Percentiles rank a stretch among this genome's conserved stretches.
Evolutionary conservation across 129 eudicot species (phyloP).

Genomic region (Arctium minus): DNA sequence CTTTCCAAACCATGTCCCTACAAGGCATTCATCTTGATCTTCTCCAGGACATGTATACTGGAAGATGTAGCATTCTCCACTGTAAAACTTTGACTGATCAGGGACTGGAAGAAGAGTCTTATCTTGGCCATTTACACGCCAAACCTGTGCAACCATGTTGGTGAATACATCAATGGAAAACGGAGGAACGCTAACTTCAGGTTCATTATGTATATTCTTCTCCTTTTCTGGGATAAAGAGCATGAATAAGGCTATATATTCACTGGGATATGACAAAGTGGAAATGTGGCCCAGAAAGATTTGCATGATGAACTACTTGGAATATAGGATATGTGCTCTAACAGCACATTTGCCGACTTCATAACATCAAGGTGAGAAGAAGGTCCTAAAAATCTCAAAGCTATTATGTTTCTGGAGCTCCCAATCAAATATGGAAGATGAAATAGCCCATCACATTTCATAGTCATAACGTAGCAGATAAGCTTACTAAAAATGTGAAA

Average conservation of each 20-base stretch:
- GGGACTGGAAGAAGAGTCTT: conserved; percentile 59
- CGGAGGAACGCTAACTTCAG: background rate
- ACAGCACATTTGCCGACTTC: background rate
- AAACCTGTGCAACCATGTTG: conserved; percentile 53
- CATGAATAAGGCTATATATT: background rate
- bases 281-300: background rate
- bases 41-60: conserved; percentile 87
- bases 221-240: background rate
- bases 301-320: background rate
- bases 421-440: background rate
- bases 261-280: background rate
- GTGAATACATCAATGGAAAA: conserved; percentile 11
- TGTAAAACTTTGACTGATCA: conserved; percentile 77
- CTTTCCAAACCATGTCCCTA: conserved; percentile 92
- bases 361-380: background rate
- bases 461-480: background rate
- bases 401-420: background rate
- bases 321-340: background rate
- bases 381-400: background rate
- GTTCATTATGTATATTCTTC: conserved; percentile 16
- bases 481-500: background rate
- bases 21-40: conserved; percentile 72
- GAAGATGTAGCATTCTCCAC: conserved; percentile 95
- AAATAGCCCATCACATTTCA: background rate
- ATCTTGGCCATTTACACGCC: conserved; percentile 83